phyloP scores from a whole-genome alignment of 768 basidiomycete species.

The Ramaria rubella region DNA sequence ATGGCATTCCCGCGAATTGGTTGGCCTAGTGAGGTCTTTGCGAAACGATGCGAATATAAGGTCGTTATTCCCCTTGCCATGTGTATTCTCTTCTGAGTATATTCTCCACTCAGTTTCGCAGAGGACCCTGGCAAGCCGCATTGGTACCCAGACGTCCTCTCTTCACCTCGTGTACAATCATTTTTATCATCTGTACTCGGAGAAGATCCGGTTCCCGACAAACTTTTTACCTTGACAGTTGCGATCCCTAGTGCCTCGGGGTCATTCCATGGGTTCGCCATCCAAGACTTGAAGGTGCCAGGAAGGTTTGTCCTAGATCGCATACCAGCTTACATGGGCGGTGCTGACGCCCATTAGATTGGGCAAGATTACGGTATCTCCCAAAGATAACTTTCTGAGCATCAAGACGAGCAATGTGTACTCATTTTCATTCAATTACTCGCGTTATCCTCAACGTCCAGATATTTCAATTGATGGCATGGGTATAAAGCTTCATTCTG shows the following conservation, averaged over 20 bases:
- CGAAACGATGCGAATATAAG: slow-evolving; percentile 42
- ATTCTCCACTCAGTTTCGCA: slow-evolving; percentile 35
- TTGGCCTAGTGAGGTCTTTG: slow-evolving; percentile 55
- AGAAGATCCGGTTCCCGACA: slow-evolving; percentile 7
- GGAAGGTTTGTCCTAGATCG: slow-evolving; percentile 51
- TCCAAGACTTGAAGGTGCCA: slow-evolving; percentile 52
- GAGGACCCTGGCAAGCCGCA: slow-evolving; percentile 62
- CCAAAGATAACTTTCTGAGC: slow-evolving; percentile 13
- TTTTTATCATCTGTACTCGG: slow-evolving; percentile 43
- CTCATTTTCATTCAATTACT: slow-evolving; percentile 23
- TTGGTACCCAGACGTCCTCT: slow-evolving; percentile 62
- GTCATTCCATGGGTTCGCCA: slow-evolving; percentile 61
- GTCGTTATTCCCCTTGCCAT: slow-evolving; percentile 30
- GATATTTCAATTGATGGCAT: slow-evolving; percentile 7
- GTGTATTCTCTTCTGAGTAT: slow-evolving; percentile 7
- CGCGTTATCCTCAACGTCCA: slow-evolving; percentile 7
- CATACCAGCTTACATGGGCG: slow-evolving; percentile 23
- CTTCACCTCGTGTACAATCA: slow-evolving; percentile 43
- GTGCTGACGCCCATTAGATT: slow-evolving; percentile 18
- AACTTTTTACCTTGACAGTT: slow-evolving; percentile 64
- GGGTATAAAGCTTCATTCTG: slow-evolving; percentile 7
- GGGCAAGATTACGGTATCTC: slow-evolving; percentile 1
- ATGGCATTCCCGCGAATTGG: slow-evolving; percentile 71
- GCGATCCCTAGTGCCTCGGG: slow-evolving; percentile 64
- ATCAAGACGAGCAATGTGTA: slow-evolving; percentile 28